phyloP scores from a whole-genome alignment of 441 rosid species.

The Pelargonium fulgidum region DNA sequence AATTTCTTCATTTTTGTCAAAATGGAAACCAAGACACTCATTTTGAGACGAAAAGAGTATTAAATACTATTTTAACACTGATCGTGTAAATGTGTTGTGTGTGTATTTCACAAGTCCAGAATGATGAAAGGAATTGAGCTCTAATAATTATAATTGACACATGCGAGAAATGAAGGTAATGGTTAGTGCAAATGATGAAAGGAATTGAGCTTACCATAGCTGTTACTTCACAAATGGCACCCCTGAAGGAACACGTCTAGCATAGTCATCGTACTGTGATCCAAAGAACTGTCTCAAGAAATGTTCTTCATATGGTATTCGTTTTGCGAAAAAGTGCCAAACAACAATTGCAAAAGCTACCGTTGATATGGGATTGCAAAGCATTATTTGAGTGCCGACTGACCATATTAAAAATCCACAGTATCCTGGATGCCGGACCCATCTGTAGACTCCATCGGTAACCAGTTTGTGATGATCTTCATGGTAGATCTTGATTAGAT shows the following conservation, averaged over 20 bases:
- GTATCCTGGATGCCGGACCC: constrained; percentile 71
- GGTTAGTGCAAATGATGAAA: no score
- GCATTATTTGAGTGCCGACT: constrained; percentile 71
- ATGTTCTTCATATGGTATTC: constrained; percentile 67
- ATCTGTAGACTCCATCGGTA: constrained; percentile 52
- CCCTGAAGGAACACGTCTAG: constrained; percentile 50
- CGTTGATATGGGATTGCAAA: constrained; percentile 68
- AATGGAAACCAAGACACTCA: no score
- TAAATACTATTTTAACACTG: no score
- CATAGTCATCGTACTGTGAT: constrained; percentile 41
- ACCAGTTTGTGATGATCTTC: constrained; percentile 59
- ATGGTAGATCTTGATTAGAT: constrained; percentile 48
- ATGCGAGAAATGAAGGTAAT: no score
- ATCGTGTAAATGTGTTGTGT: no score
- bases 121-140: no score
- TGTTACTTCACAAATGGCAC: constrained; percentile 54
- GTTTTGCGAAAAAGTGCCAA: constrained; percentile 53
- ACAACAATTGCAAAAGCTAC: constrained; percentile 43
- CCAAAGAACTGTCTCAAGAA: constrained; percentile 67
- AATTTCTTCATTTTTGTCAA: no score
- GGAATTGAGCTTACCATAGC: no score
- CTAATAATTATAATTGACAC: no score
- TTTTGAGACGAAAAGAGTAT: no score
- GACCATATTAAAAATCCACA: constrained; percentile 71
- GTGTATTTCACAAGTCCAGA: no score